Conservation (phyloP, 2,329 filamentous ascomycete species). For the Trichoderma asperellum region DNA sequence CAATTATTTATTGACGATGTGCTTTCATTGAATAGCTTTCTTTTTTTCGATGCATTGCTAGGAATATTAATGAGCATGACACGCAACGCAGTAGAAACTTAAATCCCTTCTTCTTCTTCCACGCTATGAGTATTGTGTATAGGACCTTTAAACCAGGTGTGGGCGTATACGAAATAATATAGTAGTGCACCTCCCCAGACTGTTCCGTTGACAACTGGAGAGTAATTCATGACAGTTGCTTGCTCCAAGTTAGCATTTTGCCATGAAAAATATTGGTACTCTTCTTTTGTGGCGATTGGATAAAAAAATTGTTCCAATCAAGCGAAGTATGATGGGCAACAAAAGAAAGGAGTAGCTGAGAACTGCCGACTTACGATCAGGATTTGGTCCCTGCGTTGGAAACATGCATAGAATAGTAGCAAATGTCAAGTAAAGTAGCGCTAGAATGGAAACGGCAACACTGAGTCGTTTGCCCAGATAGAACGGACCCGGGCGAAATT, state of each 20-base stretch:
- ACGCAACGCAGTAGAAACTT: neutral
- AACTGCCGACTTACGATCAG: conserved; percentile 2
- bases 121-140: neutral
- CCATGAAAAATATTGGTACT: neutral
- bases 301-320: neutral
- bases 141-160: conserved; percentile 19
- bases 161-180: conserved; percentile 1
- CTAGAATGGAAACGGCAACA: neutral
- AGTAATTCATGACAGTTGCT: conserved; percentile 19
- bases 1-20: no score
- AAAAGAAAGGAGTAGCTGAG: neutral
- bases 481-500: conserved; percentile 13
- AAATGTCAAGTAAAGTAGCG: conserved; percentile 3
- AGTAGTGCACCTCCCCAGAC: conserved; percentile 14
- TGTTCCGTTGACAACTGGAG: conserved; percentile 5
- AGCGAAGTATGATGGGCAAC: neutral
- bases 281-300: neutral
- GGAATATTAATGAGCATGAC: neutral
- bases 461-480: conserved; percentile 1
- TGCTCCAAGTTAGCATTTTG: neutral
- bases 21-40: no score
- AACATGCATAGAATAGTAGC: conserved; percentile 22
- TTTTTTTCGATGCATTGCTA: no score
- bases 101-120: neutral
- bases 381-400: conserved; percentile 15